Percentiles rank a stretch among this genome's conserved stretches.
Conservation (phyloP, 805 yeast genomes). For the Barnettozyma botsteinii region DNA sequence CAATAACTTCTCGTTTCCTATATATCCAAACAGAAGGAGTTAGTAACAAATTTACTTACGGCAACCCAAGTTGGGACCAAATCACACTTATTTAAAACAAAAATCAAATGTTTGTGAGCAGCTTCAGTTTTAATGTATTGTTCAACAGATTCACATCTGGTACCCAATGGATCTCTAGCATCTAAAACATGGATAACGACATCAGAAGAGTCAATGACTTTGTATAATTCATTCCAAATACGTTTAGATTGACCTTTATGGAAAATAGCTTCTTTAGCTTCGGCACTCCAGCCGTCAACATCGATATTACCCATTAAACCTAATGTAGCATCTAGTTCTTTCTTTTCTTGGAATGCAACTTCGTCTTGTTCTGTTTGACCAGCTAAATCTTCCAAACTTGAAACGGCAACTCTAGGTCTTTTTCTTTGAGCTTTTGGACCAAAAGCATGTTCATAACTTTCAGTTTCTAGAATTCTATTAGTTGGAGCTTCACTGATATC, state of each 20-base stretch:
- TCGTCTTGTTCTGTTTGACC: conserved; percentile 49
- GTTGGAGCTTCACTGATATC: conserved; percentile 72
- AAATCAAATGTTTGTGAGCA: conserved; percentile 93
- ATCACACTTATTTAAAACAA: conserved; percentile 95
- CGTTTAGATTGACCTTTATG: conserved; percentile 97
- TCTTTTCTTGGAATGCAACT: conserved; percentile 62
- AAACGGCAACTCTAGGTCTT: conserved; percentile 76
- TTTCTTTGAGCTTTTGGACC: conserved; percentile 95
- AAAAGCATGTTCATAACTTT: conserved; percentile 72
- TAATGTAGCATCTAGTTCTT: conserved; percentile 65
- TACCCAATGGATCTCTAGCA: conserved; percentile 96
- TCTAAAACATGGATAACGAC: conserved; percentile 41
- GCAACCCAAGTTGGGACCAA: conserved; percentile 99
- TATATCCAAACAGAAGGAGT: conserved; percentile 1
- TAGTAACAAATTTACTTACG: conserved; percentile 54
- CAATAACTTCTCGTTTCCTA: neutral
- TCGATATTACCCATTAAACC: conserved; percentile 68
- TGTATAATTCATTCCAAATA: conserved; percentile 96
- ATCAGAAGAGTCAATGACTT: conserved; percentile 96
- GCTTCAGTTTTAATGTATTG: conserved; percentile 90
- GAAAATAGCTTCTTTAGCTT: conserved; percentile 93
- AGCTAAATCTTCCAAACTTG: conserved; percentile 76
- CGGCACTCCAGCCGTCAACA: conserved; percentile 79
- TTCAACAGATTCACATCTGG: conserved; percentile 90
- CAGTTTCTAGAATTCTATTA: conserved; percentile 81